phyloP scores from a whole-genome alignment of 2,329 filamentous ascomycete genomes.

The Stylonectria norvegica region DNA sequence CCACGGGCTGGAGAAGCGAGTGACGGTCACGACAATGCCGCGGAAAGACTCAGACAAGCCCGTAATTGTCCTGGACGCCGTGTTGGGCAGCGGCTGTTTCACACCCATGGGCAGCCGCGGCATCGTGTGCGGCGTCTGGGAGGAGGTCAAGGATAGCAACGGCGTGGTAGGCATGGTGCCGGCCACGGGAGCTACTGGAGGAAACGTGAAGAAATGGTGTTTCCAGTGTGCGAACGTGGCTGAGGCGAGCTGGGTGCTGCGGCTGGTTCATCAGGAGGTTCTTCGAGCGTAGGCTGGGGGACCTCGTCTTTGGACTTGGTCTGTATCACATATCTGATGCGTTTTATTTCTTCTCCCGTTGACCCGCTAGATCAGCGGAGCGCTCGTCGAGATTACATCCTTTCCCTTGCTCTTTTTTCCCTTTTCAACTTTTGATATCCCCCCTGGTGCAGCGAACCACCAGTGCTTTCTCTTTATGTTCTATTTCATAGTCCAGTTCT shows the following conservation, averaged over 20 bases:
- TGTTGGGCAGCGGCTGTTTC: constrained; percentile 80
- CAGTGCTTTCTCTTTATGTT: constrained; percentile 7
- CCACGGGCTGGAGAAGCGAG: constrained; percentile 75
- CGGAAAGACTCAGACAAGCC: constrained; percentile 55
- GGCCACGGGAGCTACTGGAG: constrained; percentile 48
- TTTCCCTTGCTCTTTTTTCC: constrained; percentile 4
- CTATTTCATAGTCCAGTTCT: constrained; percentile 7
- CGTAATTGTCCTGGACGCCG: constrained; percentile 73
- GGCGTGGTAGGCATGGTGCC: constrained; percentile 53
- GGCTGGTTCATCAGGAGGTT: constrained; percentile 56
- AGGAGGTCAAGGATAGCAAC: constrained; percentile 65
- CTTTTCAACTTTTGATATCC: constrained; percentile 24
- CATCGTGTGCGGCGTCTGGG: constrained; percentile 86
- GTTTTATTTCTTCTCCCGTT: constrained; percentile 1
- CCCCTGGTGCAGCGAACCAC: constrained; percentile 12
- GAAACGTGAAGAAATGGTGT: constrained; percentile 61
- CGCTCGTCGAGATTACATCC: constrained; percentile 1
- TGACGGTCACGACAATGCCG: constrained; percentile 72
- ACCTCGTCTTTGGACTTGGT: neutral
- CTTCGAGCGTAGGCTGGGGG: constrained; percentile 31
- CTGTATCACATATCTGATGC: neutral
- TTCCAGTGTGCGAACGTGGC: constrained; percentile 55
- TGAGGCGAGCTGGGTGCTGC: constrained; percentile 55
- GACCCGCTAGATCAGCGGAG: constrained; percentile 3
- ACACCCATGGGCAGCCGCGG: constrained; percentile 79